Base-by-base conservation (phyloP, 768 basidiomycete genomes). In the Pulveroboletus ravenelii region DNA sequence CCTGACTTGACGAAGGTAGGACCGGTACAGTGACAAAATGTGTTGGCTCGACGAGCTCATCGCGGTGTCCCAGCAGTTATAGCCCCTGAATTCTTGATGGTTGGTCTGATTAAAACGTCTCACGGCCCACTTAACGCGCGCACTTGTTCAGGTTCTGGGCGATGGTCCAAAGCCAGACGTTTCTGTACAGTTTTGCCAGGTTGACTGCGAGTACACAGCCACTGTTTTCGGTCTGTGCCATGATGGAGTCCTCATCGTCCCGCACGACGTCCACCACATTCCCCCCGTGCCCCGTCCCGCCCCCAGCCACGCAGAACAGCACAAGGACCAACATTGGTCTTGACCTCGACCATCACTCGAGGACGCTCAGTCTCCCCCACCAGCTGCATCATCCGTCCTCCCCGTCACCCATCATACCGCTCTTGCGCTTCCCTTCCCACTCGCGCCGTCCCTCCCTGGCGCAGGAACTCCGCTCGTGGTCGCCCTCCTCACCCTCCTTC, bases 1-100 rank as follows among this genome's bases (percentile, higher is more conserved):
- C 45, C 61, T 62, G 48, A 72, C 63, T 61, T 79, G 70, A 51
- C 74, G 68, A 40, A 72, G 63, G 53, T 72, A 73, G 18, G 66
- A 55, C 30, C 73, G 65, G 48, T 78, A 77, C 14, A 77, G 49
- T 18, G 72, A 62, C 25, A 55, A 51, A 27, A 69, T 43, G 32
- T 35, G 17, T 30, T 51, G 47, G 45, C 44, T 45, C 9, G 49
- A 47, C 8, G 34, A n/a, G 42, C 38, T 46, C 45, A 57, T 47
- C 35, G 9, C 14, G 32, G 13, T 17, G 32, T 32, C 12, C 31
- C 10, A 12, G 34, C 20, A 23, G 20, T 23, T 4, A n/a, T 29
- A 10, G 17, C 41, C 27, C 41, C 41, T 41, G 1, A 32, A 13
- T 0, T 6, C 14, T 6, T 13, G 35, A 36, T 14, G 15, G 35